A percentile compares a stretch with the other conserved stretches of the same genome.
Evolutionary conservation across 164 flowering plant genomes (phyloP).

Genomic region (Stephania yunnanensis): DNA sequence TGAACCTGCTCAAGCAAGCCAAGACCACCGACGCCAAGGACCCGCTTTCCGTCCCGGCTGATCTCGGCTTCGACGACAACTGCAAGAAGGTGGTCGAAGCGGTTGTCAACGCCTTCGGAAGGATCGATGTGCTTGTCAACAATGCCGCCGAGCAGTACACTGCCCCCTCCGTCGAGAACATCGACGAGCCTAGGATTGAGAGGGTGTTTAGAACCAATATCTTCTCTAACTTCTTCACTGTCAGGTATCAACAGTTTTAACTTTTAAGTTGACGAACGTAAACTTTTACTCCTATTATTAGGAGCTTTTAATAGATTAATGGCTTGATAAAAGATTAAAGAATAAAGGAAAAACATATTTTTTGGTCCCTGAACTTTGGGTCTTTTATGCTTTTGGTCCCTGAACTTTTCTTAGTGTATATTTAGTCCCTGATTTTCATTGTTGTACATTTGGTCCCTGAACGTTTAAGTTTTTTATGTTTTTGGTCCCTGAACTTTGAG

Average conservation of each 20-base stretch:
- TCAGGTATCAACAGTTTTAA: conserved; percentile 20
- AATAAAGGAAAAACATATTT: too few species aligned
- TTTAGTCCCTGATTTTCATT: too few species aligned
- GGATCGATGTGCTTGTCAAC: conserved; percentile 56
- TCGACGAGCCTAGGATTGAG: conserved; percentile 39
- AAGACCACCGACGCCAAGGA: conserved; percentile 40
- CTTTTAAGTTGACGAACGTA: too few species aligned
- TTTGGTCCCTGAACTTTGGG: too few species aligned
- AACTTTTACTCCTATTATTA: too few species aligned
- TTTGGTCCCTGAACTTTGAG: too few species aligned
- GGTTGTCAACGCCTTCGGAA: conserved; percentile 44
- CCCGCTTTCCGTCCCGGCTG: conserved; percentile 50
- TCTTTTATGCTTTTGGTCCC: too few species aligned
- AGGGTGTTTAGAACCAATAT: conserved; percentile 59
- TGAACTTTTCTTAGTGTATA: too few species aligned
- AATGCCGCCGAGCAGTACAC: conserved; percentile 55
- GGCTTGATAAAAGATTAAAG: too few species aligned
- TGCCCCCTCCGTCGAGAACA: conserved; percentile 36
- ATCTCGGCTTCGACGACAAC: conserved; percentile 55
- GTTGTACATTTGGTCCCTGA: too few species aligned
- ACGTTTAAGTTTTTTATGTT: too few species aligned
- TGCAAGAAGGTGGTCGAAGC: conserved; percentile 57
- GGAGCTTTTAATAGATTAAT: too few species aligned
- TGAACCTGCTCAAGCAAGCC: conserved; percentile 32
- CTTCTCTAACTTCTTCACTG: conserved; percentile 45